Evolutionary conservation across 2,329 filamentous ascomycete species (phyloP).

Genomic region (Penicillium olsonii): DNA sequence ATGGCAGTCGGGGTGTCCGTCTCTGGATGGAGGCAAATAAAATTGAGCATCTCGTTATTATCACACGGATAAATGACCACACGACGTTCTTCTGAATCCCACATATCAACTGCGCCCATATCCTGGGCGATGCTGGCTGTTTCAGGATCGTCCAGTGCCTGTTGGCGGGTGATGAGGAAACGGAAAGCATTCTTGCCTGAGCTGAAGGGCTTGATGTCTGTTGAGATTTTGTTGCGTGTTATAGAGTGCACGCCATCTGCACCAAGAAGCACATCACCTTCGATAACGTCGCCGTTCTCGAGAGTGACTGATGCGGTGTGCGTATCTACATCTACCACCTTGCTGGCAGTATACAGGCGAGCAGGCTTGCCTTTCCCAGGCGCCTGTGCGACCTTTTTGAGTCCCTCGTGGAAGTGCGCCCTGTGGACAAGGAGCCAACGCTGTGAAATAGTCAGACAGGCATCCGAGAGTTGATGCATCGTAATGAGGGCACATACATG

Average conservation of each 20-base stretch:
- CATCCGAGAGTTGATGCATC: neutral
- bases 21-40: constrained; percentile 55
- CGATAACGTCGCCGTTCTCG: constrained; percentile 45
- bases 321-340: constrained; percentile 48
- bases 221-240: constrained; percentile 28
- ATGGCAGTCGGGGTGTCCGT: constrained; percentile 28
- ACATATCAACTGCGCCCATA: constrained; percentile 47
- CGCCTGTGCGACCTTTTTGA: constrained; percentile 52
- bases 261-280: constrained; percentile 55
- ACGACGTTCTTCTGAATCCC: constrained; percentile 45
- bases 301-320: constrained; percentile 46
- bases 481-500: constrained; percentile 23
- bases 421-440: constrained; percentile 58
- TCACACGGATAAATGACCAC: constrained; percentile 52
- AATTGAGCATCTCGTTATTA: constrained; percentile 52
- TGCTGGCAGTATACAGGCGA: constrained; percentile 48
- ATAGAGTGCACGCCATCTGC: constrained; percentile 55
- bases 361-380: constrained; percentile 37
- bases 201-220: constrained; percentile 41
- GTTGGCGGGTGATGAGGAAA: constrained; percentile 55
- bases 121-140: constrained; percentile 40
- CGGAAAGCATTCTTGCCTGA: constrained; percentile 61
- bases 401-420: constrained; percentile 53
- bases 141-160: constrained; percentile 41
- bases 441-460: constrained; percentile 12